A percentile compares a stretch with the other conserved stretches of the same genome.
Evolutionary conservation across 371 early-diverging fungal genomes (phyloP).

Genomic region (Phascolomyces articulosus): DNA sequence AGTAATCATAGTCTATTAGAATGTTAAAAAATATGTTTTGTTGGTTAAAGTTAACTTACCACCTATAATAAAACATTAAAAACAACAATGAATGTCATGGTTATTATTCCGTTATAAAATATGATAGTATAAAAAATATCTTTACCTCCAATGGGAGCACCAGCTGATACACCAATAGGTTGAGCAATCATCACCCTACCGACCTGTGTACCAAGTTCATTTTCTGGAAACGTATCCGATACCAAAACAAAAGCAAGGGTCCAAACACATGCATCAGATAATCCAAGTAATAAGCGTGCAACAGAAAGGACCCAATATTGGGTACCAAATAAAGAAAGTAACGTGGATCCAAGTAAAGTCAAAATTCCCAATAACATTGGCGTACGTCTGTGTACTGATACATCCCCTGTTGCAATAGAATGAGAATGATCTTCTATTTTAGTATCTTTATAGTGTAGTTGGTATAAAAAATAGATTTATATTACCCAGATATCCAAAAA

Average conservation of each 20-base stretch:
- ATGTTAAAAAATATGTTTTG: no score
- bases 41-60: no score
- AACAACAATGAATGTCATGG: no score
- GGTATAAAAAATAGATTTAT: no score
- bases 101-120: no score
- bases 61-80: no score
- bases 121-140: neutral
- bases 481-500: neutral
- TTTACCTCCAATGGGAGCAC: conserved; percentile 31
- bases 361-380: conserved; percentile 64
- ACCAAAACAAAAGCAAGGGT: conserved; percentile 53
- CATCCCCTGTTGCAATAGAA: conserved; percentile 16
- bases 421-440: no score
- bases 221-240: conserved; percentile 54
- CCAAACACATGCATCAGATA: conserved; percentile 60
- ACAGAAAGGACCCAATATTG: conserved; percentile 53
- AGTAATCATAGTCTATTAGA: no score
- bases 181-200: conserved; percentile 54
- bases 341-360: conserved; percentile 48
- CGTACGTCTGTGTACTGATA: conserved; percentile 32
- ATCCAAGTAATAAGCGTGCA: conserved; percentile 65
- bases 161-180: conserved; percentile 55
- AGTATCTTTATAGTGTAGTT: no score
- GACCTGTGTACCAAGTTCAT: conserved; percentile 53
- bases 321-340: conserved; percentile 55